Evolutionary conservation across 2,329 filamentous ascomycete genomes (phyloP), one percentile per base, ranked within the genome.

Genomic region (Sporothrix schenckii): DNA sequence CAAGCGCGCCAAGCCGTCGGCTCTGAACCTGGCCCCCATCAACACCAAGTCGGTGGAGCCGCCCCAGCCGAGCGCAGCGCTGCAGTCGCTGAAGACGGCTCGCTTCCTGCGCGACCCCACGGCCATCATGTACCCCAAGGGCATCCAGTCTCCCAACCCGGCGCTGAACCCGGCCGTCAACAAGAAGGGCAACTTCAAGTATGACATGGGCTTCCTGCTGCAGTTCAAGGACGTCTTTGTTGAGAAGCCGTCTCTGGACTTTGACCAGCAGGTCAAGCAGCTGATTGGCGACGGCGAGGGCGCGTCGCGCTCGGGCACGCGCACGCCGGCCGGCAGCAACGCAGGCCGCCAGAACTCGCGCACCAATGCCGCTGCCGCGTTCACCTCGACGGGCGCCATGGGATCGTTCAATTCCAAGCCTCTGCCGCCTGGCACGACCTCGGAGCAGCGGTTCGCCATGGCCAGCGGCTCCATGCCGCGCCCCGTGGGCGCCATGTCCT

Each of bases 141-240:
- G 92, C 69, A 91, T 98, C 79, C 88, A 86, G 72, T 97, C 94
- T 34, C 95, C 95, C 9, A 98, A 97, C 81, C 93, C 94, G 13
- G 92, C 94, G 2, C 83, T 97, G 74, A 99, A 98, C 80, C 84
- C 87, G 53, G 91, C 91, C 19, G 91, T 92, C 39, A 85, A 88
- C 47, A 92, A 91, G 80, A 94, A 94, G 83, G 89, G 88, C 72
- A 90, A 89, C 54, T 97, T 96, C 84, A 94, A 96, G 80, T 99
- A 99, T 80, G 93, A 98, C 81, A 92, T 94, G 77, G 90, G 91
- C 76, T 99, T 99, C 85, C 84, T 99, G 81, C 86, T 99, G 41
- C 95, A 99, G 79, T 99, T 99, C 86, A 92, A 97, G 82, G 88
- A 88, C 76, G 93, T 97, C 24, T 99, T 97, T 83, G 96, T 93